These are phyloP conservation scores for Ophiostoma tasmaniense DNA, from an alignment of 2,329 filamentous ascomycete genomes.

Conservation along the genomic window DNA sequence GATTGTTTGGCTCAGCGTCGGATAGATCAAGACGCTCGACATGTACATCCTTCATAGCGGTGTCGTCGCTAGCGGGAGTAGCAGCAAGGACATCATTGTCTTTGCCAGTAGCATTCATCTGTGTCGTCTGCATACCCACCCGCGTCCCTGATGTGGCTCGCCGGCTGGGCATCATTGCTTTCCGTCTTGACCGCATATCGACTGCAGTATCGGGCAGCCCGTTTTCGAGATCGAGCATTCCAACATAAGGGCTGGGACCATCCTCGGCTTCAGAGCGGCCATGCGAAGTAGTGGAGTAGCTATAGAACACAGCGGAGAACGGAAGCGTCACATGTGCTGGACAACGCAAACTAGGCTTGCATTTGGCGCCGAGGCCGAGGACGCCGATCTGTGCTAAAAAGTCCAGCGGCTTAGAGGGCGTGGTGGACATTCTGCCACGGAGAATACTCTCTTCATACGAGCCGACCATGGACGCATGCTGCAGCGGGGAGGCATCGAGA, in stretches of 20 bases:
- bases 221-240: conserved; percentile 83
- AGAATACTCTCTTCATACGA: conserved; percentile 97
- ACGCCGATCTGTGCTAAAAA: conserved; percentile 96
- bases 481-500: conserved; percentile 66
- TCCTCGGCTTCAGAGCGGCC: conserved; percentile 62
- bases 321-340: conserved; percentile 83
- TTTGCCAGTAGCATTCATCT: not conserved
- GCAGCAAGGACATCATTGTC: not conserved
- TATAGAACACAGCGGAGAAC: conserved; percentile 95
- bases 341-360: conserved; percentile 75
- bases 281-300: conserved; percentile 62
- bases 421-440: conserved; percentile 91
- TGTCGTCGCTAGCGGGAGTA: not conserved
- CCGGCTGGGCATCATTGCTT: conserved; percentile 32
- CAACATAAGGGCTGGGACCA: conserved; percentile 91
- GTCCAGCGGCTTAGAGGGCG: conserved; percentile 81
- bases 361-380: conserved; percentile 69
- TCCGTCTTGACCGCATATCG: conserved; percentile 39
- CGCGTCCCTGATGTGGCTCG: conserved; percentile 25
- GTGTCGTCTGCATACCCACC: not conserved
- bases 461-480: conserved; percentile 92
- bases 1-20: conserved; percentile 23
- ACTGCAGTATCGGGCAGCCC: conserved; percentile 50
- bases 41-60: conserved; percentile 11
- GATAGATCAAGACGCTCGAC: conserved; percentile 10